A percentile compares a stretch with the other conserved stretches of the same genome.
These are phyloP conservation scores for Pyronema omphalodes DNA, from an alignment of 495 filamentous ascomycete species.

Conservation along the genomic window DNA sequence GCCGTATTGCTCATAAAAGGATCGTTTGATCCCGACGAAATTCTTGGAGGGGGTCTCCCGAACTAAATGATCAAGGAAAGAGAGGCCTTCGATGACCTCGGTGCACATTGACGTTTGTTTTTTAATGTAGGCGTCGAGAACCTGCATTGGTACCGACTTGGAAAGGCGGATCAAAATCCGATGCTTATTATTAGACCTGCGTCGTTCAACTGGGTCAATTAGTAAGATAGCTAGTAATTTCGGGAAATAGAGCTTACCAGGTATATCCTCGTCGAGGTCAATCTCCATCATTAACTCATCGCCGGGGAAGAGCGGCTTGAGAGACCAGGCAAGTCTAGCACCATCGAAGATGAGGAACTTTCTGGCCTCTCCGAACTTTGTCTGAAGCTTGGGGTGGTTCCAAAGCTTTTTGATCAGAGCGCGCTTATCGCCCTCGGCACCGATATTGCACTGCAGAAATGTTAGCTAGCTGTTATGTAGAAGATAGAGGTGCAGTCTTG, in stretches of 20 bases:
- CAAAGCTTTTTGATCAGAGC: slow-evolving; percentile 55
- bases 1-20: slow-evolving; percentile 43
- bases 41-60: slow-evolving; percentile 51
- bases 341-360: slow-evolving; percentile 55
- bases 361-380: slow-evolving; percentile 28
- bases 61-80: slow-evolving; percentile 76
- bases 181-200: slow-evolving; percentile 30
- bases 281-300: slow-evolving; percentile 32
- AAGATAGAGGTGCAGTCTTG: neutral
- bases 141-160: slow-evolving; percentile 41
- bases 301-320: slow-evolving; percentile 14
- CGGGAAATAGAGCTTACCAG: neutral
- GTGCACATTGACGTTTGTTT: slow-evolving; percentile 40
- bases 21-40: slow-evolving; percentile 52
- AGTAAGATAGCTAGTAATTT: neutral
- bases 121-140: slow-evolving; percentile 45
- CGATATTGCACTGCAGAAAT: slow-evolving; percentile 25
- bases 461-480: neutral
- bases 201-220: too few relatives aligned
- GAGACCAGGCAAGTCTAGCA: slow-evolving; percentile 24
- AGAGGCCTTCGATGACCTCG: slow-evolving; percentile 56
- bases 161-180: slow-evolving; percentile 40
- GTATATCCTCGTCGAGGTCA: slow-evolving; percentile 39
- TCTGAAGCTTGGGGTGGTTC: slow-evolving; percentile 40
- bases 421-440: slow-evolving; percentile 40